Evolutionary conservation across 176 grass and related monocot species (phyloP), one percentile per base, ranked within the genome.

Genomic region (Carex myosuroides): DNA sequence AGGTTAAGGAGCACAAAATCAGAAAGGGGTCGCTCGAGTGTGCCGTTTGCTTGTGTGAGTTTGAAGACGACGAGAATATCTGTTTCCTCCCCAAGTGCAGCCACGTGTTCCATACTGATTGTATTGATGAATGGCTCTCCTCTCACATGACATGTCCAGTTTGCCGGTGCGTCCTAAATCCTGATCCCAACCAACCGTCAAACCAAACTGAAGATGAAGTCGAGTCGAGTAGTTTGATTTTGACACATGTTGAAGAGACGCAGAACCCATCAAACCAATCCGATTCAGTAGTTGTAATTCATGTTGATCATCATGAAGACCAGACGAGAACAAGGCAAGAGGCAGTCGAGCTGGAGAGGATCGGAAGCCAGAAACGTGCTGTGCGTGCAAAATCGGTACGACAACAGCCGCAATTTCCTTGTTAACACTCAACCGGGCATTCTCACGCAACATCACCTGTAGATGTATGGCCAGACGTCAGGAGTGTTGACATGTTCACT

Each of bases 51-150:
- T 89, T 94, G 85, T 87, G 92, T 82, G 92, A 94, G 85, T 97
- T 97, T 67, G 85, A 79, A 37, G 94, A 89, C 37, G 88, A 89
- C 1, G 94, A 97, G 79, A 86, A 73, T 73, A 90, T 97, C 22
- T 85, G 87, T 2, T 60, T 97, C 16, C 87, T 97, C 4, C 88
- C 94, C 13, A 81, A 63, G 79, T 97, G 94, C 54, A 87, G 55
- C 90, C 94, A 97, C 73, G 90, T 86, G 0, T 94, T 97, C 82
- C 94, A 97, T 85, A 64, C 88, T 3, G 90, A 91, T 74, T 97
- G 94, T 80, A 97, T 97, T 74, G 90, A 92, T 0, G 90, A 89
- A 87, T 95, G 93, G 93, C 90, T 95, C 67, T 85, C 90, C n/a
- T 76, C 75, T 2, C 92, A 94, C 74, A 90, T 88, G 2, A 92